Evolutionary conservation across 208 protist genomes (phyloP).

Genomic region (Lotmaria passim): DNA sequence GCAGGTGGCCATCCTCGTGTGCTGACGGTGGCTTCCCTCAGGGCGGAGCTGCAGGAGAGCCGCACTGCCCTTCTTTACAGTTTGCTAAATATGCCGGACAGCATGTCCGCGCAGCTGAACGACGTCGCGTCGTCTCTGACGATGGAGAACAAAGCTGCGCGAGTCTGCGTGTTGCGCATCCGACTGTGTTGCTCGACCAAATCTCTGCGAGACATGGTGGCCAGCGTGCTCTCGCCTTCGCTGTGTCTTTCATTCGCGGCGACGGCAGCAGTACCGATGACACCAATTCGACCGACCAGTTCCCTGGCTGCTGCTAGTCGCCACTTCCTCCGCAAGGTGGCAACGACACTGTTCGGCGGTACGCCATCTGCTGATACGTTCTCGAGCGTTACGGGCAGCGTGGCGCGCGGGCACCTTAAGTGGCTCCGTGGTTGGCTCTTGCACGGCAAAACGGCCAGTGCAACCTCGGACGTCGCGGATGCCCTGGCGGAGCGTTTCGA

Average conservation of each 20-base stretch:
- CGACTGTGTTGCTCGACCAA: slow-evolving; percentile 23
- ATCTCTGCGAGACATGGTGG: slow-evolving; percentile 9
- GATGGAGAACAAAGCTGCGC: background rate
- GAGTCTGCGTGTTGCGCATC: background rate
- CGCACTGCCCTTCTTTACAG: slow-evolving; percentile 19
- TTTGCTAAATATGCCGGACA: slow-evolving; percentile 23
- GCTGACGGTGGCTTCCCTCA: slow-evolving; percentile 10
- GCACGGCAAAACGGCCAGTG: slow-evolving; percentile 22
- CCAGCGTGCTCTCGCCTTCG: slow-evolving; percentile 8
- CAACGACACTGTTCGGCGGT: slow-evolving; percentile 7
- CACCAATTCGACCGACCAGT: too few relatives aligned
- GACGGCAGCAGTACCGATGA: background rate
- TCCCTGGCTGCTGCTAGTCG: slow-evolving; percentile 9
- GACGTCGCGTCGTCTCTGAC: background rate
- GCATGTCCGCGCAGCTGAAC: background rate
- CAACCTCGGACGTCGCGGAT: slow-evolving; percentile 11
- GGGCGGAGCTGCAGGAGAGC: slow-evolving; percentile 2
- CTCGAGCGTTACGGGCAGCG: slow-evolving; percentile 1
- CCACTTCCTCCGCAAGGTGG: slow-evolving; percentile 1
- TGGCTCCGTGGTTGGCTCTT: slow-evolving; percentile 85
- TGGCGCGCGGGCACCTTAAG: slow-evolving; percentile 59
- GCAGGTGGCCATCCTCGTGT: background rate
- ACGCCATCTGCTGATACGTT: background rate
- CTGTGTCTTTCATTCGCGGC: background rate
- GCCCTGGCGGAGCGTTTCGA: slow-evolving; percentile 70